phyloP scores from a whole-genome alignment of 2,329 filamentous ascomycete genomes.

The Ramularia collo-cygni region DNA sequence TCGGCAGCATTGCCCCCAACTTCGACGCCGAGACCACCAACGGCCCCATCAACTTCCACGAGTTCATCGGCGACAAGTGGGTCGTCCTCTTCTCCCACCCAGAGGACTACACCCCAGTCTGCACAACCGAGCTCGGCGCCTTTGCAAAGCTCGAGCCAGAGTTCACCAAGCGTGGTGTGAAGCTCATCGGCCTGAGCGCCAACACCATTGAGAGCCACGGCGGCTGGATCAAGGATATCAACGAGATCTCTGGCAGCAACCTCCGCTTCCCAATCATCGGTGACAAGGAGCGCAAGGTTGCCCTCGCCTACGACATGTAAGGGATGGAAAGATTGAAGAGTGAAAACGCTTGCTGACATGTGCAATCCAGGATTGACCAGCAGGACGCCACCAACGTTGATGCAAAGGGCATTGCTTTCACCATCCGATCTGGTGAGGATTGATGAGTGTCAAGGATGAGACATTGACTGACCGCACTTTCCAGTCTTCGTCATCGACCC shows the following conservation, averaged over 20 bases:
- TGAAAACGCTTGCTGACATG: conserved; percentile 5
- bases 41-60: conserved; percentile 63
- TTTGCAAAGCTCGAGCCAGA: conserved; percentile 59
- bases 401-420: conserved; percentile 52
- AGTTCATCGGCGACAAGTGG: conserved; percentile 65
- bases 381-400: conserved; percentile 55
- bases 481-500: conserved; percentile 58
- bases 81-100: conserved; percentile 66
- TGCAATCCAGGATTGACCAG: conserved; percentile 39
- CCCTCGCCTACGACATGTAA: conserved; percentile 44
- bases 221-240: conserved; percentile 67
- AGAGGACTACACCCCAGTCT: conserved; percentile 53
- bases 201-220: conserved; percentile 46
- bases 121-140: conserved; percentile 58
- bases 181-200: conserved; percentile 53
- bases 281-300: conserved; percentile 43
- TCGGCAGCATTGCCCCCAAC: conserved; percentile 61
- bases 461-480: no score
- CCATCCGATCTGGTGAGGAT: conserved; percentile 46
- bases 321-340: conserved; percentile 2
- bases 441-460: conserved; percentile 22
- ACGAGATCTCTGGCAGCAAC: conserved; percentile 39
- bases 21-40: conserved; percentile 62
- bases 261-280: conserved; percentile 47
- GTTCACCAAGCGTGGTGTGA: conserved; percentile 55